A percentile compares a stretch with the other conserved stretches of the same genome.
Evolutionary conservation across 176 grass and related monocot genomes (phyloP).

Genomic region (Oryza coarctata): DNA sequence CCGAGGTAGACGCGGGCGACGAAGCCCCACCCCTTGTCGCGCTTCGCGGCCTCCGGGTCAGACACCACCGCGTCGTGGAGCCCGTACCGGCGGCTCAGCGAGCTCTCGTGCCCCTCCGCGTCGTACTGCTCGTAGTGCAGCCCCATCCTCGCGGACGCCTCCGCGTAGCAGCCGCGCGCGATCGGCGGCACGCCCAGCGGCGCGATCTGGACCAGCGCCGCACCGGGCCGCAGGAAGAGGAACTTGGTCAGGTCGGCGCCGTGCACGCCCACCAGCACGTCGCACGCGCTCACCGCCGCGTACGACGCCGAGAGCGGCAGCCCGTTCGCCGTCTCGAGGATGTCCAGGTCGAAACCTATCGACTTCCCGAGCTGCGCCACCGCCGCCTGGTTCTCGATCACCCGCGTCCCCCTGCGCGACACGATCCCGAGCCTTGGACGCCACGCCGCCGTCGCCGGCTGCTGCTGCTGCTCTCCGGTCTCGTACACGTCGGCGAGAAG

Average conservation of each 20-base stretch:
- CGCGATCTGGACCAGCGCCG: conserved; percentile 50
- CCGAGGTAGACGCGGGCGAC: conserved; percentile 44
- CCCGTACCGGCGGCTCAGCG: conserved; percentile 35
- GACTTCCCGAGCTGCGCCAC: conserved; percentile 14
- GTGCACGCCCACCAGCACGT: conserved; percentile 78
- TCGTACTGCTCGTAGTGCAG: conserved; percentile 63
- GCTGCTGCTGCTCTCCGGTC: no score
- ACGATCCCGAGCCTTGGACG: conserved; percentile 49
- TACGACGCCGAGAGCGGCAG: conserved; percentile 37
- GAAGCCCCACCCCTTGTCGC: conserved; percentile 20
- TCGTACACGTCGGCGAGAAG: conserved; percentile 45
- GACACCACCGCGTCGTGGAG: conserved; percentile 30
- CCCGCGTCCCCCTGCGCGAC: conserved; percentile 57
- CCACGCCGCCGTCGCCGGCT: not conserved
- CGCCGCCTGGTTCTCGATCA: conserved; percentile 64
- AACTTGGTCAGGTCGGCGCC: conserved; percentile 73
- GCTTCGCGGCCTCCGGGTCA: conserved; percentile 39
- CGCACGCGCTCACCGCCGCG: conserved; percentile 44
- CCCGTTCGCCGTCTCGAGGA: conserved; percentile 43
- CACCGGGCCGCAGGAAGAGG: conserved; percentile 58
- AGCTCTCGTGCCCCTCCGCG: conserved; percentile 51
- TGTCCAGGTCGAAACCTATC: conserved; percentile 54
- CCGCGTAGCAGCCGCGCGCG: conserved; percentile 45
- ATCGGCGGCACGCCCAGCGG: conserved; percentile 41
- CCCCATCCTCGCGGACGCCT: conserved; percentile 47